A percentile compares a stretch with the other conserved stretches of the same genome.
These are phyloP conservation scores for Solanum piurae DNA, from an alignment of 257 asterid species.

Conservation along the genomic window DNA sequence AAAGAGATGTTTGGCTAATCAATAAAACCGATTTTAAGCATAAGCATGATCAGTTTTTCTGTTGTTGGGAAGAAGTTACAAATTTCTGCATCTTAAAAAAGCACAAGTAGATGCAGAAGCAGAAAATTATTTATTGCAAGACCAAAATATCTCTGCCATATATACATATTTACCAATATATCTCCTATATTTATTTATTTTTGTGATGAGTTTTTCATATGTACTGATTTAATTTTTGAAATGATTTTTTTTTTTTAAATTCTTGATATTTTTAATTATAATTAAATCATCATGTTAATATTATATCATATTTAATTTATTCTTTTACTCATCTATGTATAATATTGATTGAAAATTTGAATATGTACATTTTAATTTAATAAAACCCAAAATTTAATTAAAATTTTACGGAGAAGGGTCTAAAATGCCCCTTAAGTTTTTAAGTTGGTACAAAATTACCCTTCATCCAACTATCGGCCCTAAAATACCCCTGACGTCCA, in stretches of 20 bases:
- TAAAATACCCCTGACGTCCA: too few species aligned
- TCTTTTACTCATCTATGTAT: neutral
- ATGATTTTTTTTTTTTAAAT: too few species aligned
- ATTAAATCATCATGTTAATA: too few species aligned
- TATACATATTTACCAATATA: neutral
- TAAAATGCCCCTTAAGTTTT: too few species aligned
- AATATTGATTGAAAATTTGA: neutral
- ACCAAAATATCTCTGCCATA: too few species aligned
- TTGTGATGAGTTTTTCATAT: neutral
- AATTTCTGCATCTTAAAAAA: neutral
- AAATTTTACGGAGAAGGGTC: too few species aligned
- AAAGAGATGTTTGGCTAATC: neutral
- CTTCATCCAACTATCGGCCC: too few species aligned
- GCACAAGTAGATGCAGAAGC: neutral
- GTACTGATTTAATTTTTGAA: neutral
- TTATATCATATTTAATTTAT: too few species aligned
- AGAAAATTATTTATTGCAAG: neutral
- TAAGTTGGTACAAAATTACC: too few species aligned
- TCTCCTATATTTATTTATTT: neutral
- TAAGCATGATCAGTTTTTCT: too few species aligned
- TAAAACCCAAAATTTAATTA: too few species aligned
- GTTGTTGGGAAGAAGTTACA: neutral
- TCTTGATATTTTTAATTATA: neutral
- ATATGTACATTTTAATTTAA: too few species aligned
- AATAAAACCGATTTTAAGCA: neutral